phyloP scores from a whole-genome alignment of 306 rosid genomes.

The Lagenaria siceraria region DNA sequence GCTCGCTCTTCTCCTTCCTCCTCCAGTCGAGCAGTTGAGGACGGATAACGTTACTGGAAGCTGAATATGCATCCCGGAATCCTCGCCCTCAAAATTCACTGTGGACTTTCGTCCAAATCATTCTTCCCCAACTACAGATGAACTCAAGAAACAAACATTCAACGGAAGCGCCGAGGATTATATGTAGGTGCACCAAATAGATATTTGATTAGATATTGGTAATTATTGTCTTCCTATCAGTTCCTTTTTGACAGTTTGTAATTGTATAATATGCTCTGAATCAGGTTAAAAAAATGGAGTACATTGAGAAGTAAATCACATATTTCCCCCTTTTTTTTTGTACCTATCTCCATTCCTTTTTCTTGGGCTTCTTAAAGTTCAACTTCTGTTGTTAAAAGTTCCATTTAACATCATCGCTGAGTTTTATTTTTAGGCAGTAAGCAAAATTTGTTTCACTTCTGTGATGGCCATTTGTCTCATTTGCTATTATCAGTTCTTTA shows the following conservation, averaged over 20 bases:
- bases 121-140: neutral
- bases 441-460: too few species aligned
- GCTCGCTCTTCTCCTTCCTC: constrained; percentile 87
- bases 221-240: neutral
- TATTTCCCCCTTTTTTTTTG: neutral
- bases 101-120: neutral
- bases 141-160: neutral
- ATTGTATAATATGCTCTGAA: neutral
- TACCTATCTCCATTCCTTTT: neutral
- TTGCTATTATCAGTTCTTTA: too few species aligned
- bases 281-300: neutral
- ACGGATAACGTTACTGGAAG: constrained; percentile 53
- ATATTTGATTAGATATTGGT: neutral
- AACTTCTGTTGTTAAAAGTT: neutral
- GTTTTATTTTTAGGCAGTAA: neutral
- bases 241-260: neutral
- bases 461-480: too few species aligned
- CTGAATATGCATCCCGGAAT: constrained; percentile 9
- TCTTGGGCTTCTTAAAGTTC: neutral
- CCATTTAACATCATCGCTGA: neutral
- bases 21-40: constrained; percentile 46
- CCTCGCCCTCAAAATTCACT: neutral
- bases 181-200: neutral
- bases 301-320: constrained; percentile 2
- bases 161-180: neutral